These are phyloP conservation scores for Camellia granthamiana DNA, from an alignment of 148 eudicot genomes.

Conservation along the genomic window DNA sequence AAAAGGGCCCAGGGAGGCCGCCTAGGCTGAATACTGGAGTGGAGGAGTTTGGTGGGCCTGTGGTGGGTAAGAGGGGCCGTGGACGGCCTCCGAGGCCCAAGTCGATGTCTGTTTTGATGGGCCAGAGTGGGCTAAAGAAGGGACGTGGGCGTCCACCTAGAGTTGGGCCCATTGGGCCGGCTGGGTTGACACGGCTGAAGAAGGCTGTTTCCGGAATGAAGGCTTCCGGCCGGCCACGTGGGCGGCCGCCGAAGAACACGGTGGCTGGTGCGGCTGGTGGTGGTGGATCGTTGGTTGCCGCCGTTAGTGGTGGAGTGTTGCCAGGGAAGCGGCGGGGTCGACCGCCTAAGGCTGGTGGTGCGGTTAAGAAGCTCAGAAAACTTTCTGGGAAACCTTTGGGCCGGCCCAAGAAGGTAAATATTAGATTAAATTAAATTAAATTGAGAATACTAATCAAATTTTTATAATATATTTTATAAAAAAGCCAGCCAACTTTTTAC, in stretches of 20 bases:
- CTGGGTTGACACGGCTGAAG: slow-evolving; percentile 12
- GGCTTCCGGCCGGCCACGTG: slow-evolving; percentile 21
- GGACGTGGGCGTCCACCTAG: slow-evolving; percentile 14
- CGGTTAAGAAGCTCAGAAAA: slow-evolving; percentile 28
- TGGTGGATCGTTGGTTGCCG: background rate
- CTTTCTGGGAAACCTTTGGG: slow-evolving; percentile 41
- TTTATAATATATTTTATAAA: too few species aligned
- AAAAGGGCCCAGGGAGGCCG: slow-evolving; percentile 19
- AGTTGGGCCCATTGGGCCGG: background rate
- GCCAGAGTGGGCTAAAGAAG: slow-evolving; percentile 3
- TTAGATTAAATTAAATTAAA: background rate
- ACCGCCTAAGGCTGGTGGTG: slow-evolving; percentile 23
- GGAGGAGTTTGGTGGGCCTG: background rate
- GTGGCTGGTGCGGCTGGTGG: background rate
- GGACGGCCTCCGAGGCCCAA: slow-evolving; percentile 31
- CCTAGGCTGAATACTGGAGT: background rate
- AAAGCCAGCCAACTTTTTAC: too few species aligned
- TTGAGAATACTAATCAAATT: background rate
- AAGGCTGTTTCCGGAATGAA: background rate
- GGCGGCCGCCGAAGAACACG: slow-evolving; percentile 18
- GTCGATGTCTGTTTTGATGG: slow-evolving; percentile 1
- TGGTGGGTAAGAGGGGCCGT: slow-evolving; percentile 18
- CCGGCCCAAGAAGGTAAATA: slow-evolving; percentile 47
- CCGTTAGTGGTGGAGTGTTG: slow-evolving; percentile 8
- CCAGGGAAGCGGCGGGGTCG: slow-evolving; percentile 33